Percentiles rank a stretch among this genome's conserved stretches.
These are phyloP conservation scores for Meripilus lineatus DNA, from an alignment of 1,284 basidiomycete species.

Conservation along the genomic window DNA sequence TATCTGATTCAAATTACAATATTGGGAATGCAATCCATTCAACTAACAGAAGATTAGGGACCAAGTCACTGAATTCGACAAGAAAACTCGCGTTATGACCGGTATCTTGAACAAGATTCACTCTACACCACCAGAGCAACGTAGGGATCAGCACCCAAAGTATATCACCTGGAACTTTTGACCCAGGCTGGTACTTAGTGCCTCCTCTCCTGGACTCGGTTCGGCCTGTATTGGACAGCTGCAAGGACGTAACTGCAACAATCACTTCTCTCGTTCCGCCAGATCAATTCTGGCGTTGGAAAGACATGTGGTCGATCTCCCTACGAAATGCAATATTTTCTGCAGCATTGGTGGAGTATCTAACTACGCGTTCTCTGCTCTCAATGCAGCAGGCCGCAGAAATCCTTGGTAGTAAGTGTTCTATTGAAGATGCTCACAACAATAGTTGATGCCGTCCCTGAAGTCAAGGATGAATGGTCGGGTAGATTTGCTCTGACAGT, in stretches of 20 bases:
- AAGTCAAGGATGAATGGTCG: conserved; percentile 70
- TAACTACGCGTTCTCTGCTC: conserved; percentile 55
- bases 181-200: conserved; percentile 38
- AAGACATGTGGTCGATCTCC: conserved; percentile 71
- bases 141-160: conserved; percentile 48
- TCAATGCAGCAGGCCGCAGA: conserved; percentile 48
- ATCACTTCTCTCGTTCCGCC: conserved; percentile 56
- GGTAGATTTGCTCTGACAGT: conserved; percentile 62
- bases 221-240: conserved; percentile 49
- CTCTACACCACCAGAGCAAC: conserved; percentile 56
- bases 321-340: conserved; percentile 62
- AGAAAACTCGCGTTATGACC: conserved; percentile 59
- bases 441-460: conserved; percentile 7
- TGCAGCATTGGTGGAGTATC: conserved; percentile 61
- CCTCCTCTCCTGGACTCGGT: conserved; percentile 53
- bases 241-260: conserved; percentile 43
- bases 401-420: conserved; percentile 61
- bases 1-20: too few species aligned
- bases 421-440: background rate
- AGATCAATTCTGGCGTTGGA: conserved; percentile 80
- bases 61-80: conserved; percentile 67
- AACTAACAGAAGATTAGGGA: conserved; percentile 78
- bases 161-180: too few species aligned
- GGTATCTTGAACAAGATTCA: conserved; percentile 73
- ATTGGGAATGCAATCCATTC: too few species aligned